These are phyloP conservation scores for Biscutella auriculata DNA, from an alignment of 441 rosid genomes.

Conservation along the genomic window DNA sequence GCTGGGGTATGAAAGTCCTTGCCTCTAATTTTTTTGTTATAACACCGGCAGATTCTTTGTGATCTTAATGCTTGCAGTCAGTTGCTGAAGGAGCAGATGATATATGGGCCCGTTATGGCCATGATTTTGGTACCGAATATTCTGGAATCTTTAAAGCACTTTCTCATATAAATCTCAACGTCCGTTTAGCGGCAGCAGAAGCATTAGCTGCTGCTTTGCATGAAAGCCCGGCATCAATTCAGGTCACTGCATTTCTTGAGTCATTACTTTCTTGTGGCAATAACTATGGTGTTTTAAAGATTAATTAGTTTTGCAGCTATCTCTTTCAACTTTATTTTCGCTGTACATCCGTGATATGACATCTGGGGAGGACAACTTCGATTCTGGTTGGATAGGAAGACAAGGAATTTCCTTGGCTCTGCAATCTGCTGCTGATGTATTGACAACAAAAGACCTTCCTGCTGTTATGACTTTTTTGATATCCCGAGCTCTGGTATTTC, in stretches of 20 bases:
- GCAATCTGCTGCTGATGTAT: constrained; percentile 85
- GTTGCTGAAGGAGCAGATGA: constrained; percentile 93
- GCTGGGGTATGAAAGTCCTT: not conserved
- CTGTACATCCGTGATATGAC: constrained; percentile 69
- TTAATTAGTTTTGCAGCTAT: constrained; percentile 47
- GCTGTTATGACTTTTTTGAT: constrained; percentile 94
- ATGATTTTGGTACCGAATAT: constrained; percentile 83
- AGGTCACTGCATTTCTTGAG: constrained; percentile 34
- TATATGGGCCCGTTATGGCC: constrained; percentile 93
- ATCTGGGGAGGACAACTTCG: constrained; percentile 43
- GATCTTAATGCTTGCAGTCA: constrained; percentile 37
- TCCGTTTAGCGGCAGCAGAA: constrained; percentile 89
- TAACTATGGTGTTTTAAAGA: constrained; percentile 17
- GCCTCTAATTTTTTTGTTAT: not conserved
- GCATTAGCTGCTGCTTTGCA: constrained; percentile 97
- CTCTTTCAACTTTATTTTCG: constrained; percentile 87
- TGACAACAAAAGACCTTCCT: constrained; percentile 94
- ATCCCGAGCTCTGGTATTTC: constrained; percentile 87
- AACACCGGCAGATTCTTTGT: constrained; percentile 5
- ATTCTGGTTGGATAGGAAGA: constrained; percentile 90
- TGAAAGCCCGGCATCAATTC: constrained; percentile 79
- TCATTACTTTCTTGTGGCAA: constrained; percentile 6
- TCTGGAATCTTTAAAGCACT: constrained; percentile 78
- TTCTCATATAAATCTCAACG: constrained; percentile 67
- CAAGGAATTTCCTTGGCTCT: constrained; percentile 94